Conservation (phyloP, 1,284 basidiomycete species). For the Mycena sp. region DNA sequence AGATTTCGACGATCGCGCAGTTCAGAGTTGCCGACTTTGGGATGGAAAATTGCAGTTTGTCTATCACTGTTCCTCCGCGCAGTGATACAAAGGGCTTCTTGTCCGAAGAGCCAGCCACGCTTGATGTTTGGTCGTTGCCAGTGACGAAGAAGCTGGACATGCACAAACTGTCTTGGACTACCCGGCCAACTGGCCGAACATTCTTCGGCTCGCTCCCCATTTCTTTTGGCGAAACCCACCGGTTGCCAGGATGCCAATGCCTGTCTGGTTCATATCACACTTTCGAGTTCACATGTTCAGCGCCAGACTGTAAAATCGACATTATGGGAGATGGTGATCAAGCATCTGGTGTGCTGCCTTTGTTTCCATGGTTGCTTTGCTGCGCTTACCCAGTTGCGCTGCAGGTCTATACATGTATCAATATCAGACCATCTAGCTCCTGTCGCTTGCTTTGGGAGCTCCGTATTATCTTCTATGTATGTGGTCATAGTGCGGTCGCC, state of each 20-base stretch:
- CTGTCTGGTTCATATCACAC: constrained; percentile 20
- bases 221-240: constrained; percentile 16
- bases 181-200: constrained; percentile 15
- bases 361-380: background rate
- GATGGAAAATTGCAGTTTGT: constrained; percentile 24
- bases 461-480: background rate
- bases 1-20: constrained; percentile 23
- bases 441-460: no score
- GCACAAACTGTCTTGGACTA: constrained; percentile 20
- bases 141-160: constrained; percentile 23
- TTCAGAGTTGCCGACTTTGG: constrained; percentile 25
- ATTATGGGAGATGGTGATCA: constrained; percentile 17
- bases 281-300: constrained; percentile 23
- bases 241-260: constrained; percentile 20
- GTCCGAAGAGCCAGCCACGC: constrained; percentile 9
- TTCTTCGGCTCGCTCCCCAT: constrained; percentile 17
- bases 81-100: constrained; percentile 5
- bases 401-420: constrained; percentile 19
- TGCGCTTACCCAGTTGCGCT: background rate
- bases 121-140: constrained; percentile 18
- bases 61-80: constrained; percentile 20
- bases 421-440: constrained; percentile 20
- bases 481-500: background rate
- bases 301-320: constrained; percentile 21
- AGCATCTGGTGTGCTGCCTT: constrained; percentile 14